These are phyloP conservation scores for Starmera dryadoides DNA, from an alignment of 805 yeast species.

Conservation along the genomic window DNA sequence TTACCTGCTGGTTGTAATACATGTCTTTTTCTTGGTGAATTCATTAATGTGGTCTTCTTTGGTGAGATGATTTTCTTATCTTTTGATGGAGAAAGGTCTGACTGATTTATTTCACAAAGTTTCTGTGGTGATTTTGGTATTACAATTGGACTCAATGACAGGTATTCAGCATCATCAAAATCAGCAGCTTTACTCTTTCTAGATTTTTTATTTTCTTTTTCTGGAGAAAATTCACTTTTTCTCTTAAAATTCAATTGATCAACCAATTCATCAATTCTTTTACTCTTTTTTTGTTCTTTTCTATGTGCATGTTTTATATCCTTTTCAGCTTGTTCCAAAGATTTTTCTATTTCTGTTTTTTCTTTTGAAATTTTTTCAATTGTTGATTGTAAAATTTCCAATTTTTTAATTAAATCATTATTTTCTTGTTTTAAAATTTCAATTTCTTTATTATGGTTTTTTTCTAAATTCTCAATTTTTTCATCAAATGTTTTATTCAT, in stretches of 20 bases:
- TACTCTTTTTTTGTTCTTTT: slow-evolving; percentile 9
- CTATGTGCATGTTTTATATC: slow-evolving; percentile 7
- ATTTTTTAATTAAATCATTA: neutral
- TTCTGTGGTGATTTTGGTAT: slow-evolving; percentile 4
- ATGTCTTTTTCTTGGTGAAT: slow-evolving; percentile 10
- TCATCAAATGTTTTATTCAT: neutral
- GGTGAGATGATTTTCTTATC: slow-evolving; percentile 3
- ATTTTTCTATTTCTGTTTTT: neutral
- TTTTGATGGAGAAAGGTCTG: slow-evolving; percentile 2
- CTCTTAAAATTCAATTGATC: slow-evolving; percentile 9
- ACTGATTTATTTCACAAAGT: neutral
- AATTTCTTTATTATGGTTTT: neutral
- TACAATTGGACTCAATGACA: slow-evolving; percentile 12
- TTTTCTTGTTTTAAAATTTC: neutral
- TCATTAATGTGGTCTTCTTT: neutral
- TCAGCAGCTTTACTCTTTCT: neutral
- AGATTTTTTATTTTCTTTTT: neutral
- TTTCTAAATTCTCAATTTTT: neutral
- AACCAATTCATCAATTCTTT: slow-evolving; percentile 8
- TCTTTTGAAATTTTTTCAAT: slow-evolving; percentile 1
- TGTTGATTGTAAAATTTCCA: slow-evolving; percentile 1
- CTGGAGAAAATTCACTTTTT: slow-evolving; percentile 5
- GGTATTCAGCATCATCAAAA: slow-evolving; percentile 8
- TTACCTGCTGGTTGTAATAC: slow-evolving; percentile 7
- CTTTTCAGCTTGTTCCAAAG: slow-evolving; percentile 6